phyloP scores from a whole-genome alignment of 2,329 filamentous ascomycete genomes.

The Fusarium chuoi region DNA sequence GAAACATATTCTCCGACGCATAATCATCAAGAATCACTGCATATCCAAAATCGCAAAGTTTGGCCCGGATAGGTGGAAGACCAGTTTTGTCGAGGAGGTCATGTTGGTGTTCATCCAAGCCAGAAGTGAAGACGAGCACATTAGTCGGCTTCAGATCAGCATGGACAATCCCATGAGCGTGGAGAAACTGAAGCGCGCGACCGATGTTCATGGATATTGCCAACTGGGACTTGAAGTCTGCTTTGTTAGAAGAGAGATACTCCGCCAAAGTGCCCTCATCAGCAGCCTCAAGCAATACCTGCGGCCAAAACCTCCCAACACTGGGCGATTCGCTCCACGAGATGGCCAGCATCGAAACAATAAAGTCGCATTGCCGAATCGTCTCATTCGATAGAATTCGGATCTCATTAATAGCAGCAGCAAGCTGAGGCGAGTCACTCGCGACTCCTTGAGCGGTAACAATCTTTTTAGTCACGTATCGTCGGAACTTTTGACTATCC shows the following conservation, averaged over 20 bases:
- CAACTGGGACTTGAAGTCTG: not conserved
- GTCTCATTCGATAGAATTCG: not conserved
- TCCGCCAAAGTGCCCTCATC: not conserved
- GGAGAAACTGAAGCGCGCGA: not conserved
- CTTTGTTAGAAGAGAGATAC: not conserved
- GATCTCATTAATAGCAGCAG: not conserved
- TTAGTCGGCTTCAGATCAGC: not conserved
- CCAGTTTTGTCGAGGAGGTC: not conserved
- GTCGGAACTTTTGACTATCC: not conserved
- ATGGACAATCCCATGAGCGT: not conserved
- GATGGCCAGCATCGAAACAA: not conserved
- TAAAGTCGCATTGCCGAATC: not conserved
- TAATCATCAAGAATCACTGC: not conserved
- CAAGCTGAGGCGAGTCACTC: not conserved
- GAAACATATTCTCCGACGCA: not conserved
- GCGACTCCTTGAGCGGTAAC: not conserved
- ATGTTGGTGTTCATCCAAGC: not conserved
- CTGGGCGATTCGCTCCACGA: not conserved
- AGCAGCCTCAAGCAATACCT: not conserved
- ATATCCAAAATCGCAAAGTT: slow-evolving; percentile 1
- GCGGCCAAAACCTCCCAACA: not conserved
- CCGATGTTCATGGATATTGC: not conserved
- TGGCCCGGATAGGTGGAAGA: not conserved
- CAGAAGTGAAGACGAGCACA: not conserved
- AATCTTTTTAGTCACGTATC: slow-evolving; percentile 2